A percentile compares a stretch with the other conserved stretches of the same genome.
These are phyloP conservation scores for Centaurea solstitialis DNA, from an alignment of 129 eudicot species.

Conservation along the genomic window DNA sequence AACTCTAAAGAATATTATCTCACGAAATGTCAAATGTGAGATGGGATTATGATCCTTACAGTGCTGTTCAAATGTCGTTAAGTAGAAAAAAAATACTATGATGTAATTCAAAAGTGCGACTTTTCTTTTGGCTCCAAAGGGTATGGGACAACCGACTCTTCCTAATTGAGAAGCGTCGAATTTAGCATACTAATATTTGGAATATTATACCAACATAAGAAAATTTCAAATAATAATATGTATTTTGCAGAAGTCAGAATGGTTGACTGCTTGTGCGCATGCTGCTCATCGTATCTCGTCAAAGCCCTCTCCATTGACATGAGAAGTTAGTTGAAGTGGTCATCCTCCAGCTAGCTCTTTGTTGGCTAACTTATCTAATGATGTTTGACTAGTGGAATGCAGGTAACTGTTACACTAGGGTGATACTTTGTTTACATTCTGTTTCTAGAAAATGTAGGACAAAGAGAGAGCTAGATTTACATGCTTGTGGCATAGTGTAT, in stretches of 20 bases:
- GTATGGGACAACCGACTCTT: slow-evolving; percentile 29
- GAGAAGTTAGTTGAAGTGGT: slow-evolving; percentile 31
- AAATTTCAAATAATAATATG: slow-evolving; percentile 8
- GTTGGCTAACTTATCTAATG: slow-evolving; percentile 26
- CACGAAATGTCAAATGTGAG: slow-evolving; percentile 17
- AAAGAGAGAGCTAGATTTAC: too few relatives aligned
- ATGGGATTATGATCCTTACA: slow-evolving; percentile 14
- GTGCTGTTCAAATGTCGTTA: neutral
- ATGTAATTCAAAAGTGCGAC: slow-evolving; percentile 13
- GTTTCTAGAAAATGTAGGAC: too few relatives aligned
- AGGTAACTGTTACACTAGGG: slow-evolving; percentile 9
- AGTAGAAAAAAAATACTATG: neutral
- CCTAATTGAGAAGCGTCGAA: slow-evolving; percentile 27
- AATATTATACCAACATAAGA: slow-evolving; percentile 16
- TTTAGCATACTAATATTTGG: slow-evolving; percentile 16
- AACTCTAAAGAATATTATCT: slow-evolving; percentile 5
- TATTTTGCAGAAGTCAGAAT: slow-evolving; percentile 13
- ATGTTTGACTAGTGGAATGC: slow-evolving; percentile 12
- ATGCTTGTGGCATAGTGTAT: too few relatives aligned
- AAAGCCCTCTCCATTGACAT: slow-evolving; percentile 15
- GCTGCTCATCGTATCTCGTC: slow-evolving; percentile 38
- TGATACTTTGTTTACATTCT: too few relatives aligned
- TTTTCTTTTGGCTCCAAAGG: slow-evolving; percentile 30
- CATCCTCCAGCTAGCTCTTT: slow-evolving; percentile 37
- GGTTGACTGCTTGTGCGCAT: slow-evolving; percentile 36